Conservation (phyloP, 257 asterid species). For the Fraxinus americana region DNA sequence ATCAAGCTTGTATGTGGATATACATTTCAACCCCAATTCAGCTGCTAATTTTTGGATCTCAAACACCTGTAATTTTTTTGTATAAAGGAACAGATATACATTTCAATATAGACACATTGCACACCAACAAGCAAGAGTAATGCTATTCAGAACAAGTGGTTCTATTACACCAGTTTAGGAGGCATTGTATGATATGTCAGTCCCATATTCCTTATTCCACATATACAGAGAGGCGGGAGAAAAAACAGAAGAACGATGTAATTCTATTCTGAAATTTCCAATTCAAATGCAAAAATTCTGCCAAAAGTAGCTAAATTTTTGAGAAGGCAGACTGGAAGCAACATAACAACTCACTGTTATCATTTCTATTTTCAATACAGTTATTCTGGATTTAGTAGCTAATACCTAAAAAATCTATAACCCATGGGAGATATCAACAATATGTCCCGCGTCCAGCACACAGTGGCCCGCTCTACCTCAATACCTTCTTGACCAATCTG, state of each 20-base stretch:
- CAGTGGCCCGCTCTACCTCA: neutral
- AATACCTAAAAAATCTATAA: neutral
- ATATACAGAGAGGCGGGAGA: neutral
- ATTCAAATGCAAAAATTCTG: neutral
- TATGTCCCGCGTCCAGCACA: neutral
- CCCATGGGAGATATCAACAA: neutral
- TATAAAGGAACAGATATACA: slow-evolving; percentile 11
- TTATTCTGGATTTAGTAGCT: neutral
- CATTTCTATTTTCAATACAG: neutral
- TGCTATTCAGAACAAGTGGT: no score
- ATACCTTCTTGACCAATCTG: neutral
- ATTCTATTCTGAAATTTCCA: neutral
- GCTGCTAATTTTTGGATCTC: slow-evolving; percentile 81
- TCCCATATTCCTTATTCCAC: neutral
- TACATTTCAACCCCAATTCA: slow-evolving; percentile 81
- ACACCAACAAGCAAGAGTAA: neutral
- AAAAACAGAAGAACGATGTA: neutral
- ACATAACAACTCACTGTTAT: neutral
- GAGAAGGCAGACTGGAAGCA: neutral
- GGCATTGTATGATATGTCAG: no score
- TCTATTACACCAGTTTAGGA: no score
- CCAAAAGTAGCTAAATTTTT: neutral
- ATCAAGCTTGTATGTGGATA: slow-evolving; percentile 80
- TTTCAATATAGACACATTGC: neutral
- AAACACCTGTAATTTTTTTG: slow-evolving; percentile 60